Evolutionary conservation across 2,329 filamentous ascomycete genomes (phyloP), one percentile per base, ranked within the genome.

Genomic region (Sporothrix mexicana): DNA sequence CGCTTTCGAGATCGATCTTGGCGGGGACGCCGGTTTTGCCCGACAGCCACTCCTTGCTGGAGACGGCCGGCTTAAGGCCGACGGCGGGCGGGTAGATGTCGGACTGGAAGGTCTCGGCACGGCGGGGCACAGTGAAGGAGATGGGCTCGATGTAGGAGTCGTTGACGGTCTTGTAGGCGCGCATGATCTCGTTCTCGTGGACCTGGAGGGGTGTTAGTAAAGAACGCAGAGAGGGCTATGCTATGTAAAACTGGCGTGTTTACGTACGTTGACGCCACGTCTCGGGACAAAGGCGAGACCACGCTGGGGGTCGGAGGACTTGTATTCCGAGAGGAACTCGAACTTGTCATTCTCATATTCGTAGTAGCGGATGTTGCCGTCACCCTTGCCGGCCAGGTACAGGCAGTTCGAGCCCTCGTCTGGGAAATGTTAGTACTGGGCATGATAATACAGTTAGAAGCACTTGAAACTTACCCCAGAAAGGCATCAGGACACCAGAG

Each of bases 261-360:
- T 47, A 81, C 88, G 80, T 80, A 92, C 92, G 81, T 98, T 97
- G 78, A 99, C 93, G 75, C 95, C 96, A 76, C 96, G 93, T 83
- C 97, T 95, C 70, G 96, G 96, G 80, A 98, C 83, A 82, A 99
- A 98, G 47, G 94, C 96, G 78, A 99, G 88, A 78, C 96, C 96
- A 80, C 96, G 90, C 84, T 99, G 96, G 45, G 96, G 95, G 76
- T 99, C 96, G 53, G 87, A 85, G n/a, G 96, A 98, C 84, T 98
- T 97, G 88, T 98, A 96, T 82, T 98, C 95, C 75, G 94, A 97
- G 71, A 99, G 85, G 83, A 93, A 97, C 83, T 99, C 95, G 80
- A 99, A 98, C 83, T 98, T 98, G 87, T 98, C 95, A 83, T 98
- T 97, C 80, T 97, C 93, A 80, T 97, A 97, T 83, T 99, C 96